Base-by-base conservation (phyloP, 805 yeast species). In the Candida railenensis region DNA sequence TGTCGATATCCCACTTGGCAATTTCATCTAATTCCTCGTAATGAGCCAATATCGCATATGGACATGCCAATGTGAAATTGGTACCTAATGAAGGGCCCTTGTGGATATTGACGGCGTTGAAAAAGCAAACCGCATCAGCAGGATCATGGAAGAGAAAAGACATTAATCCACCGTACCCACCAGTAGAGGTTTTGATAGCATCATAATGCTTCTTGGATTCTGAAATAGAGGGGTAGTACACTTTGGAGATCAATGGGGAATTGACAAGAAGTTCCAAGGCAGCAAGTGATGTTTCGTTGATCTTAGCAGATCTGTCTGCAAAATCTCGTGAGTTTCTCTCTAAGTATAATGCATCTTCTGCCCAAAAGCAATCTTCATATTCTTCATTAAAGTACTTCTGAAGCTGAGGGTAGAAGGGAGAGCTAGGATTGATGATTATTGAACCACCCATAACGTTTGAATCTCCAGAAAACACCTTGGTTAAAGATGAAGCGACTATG, bases 391-490 rank as follows among this genome's bases (percentile, higher is more conserved):
- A 71, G 54, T 76, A 76, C 34, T 62, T 47, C 58, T 83, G 83
- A 47, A 88, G 74, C 46, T 44, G 48, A 2, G 54, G 47, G 67
- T 79, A 90, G 51, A 57, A 65, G 37, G 63, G 66, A 7, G 91
- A 76, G 4, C 71, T 57, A 3, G 91, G 86, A 59, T 92, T 94
- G 55, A 94, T 68, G 4, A 89, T 83, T 50, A 91, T 65, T 11
- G 92, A 83, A 2, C 99, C 99, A 0, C 90, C 97, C 92, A 92
- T 87, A 43, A 92, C 97, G 59, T 92, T 90, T 28, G 96, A 85
- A 62, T 89, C 97, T 20, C 98, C 97, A 33, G 92, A 83, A 62
- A 94, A 94, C 15, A 91, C 87, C 63, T 94, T 94, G 9, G 97
- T 91, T 50, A 94, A 73, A 7, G 97, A 89, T 28, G 92, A 80